Evolutionary conservation across 371 early-diverging fungal genomes (phyloP).

Genomic region (Mortierella sp.): DNA sequence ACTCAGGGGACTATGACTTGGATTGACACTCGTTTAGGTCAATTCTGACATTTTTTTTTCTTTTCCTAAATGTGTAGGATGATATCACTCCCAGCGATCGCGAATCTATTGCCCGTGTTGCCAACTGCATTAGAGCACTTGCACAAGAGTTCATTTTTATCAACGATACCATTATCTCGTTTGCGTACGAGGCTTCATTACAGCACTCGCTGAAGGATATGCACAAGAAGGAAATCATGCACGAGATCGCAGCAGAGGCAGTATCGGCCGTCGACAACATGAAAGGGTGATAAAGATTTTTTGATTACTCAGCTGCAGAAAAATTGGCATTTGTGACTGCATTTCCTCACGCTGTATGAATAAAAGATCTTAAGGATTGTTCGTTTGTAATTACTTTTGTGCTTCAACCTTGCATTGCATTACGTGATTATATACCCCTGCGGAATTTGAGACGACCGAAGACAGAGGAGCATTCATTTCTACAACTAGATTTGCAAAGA

Average conservation of each 20-base stretch:
- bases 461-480: no score
- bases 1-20: not conserved
- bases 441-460: no score
- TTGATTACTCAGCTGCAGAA: no score
- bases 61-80: constrained; percentile 34
- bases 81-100: constrained; percentile 75
- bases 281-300: constrained; percentile 20
- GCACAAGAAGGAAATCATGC: constrained; percentile 70
- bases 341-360: not conserved
- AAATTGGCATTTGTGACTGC: not conserved
- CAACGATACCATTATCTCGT: constrained; percentile 87
- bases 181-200: constrained; percentile 91
- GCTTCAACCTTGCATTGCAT: no score
- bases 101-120: constrained; percentile 87
- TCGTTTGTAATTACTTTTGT: no score
- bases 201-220: constrained; percentile 74
- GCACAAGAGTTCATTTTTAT: constrained; percentile 82
- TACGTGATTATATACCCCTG: no score
- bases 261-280: constrained; percentile 35
- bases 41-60: not conserved
- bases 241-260: constrained; percentile 61
- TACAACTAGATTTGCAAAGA: no score
- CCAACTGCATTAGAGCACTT: constrained; percentile 86
- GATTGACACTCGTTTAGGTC: not conserved
- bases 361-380: no score